A percentile compares a stretch with the other conserved stretches of the same genome.
Conservation (phyloP, 768 basidiomycete species). For the Boletus fagicola region DNA sequence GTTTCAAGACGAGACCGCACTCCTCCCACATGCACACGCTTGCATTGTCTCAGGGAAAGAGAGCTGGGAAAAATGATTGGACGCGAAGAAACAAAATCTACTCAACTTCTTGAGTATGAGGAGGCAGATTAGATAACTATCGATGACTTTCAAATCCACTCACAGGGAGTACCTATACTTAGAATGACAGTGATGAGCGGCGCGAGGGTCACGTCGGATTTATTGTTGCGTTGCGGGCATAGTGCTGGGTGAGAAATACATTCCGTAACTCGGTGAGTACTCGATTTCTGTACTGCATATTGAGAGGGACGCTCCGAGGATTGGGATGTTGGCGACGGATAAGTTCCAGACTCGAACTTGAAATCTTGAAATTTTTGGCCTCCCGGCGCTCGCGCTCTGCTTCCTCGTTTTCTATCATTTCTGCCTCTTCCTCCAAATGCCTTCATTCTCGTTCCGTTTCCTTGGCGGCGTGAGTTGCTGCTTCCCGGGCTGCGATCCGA, state of each 20-base stretch:
- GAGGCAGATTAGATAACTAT: neutral
- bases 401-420: neutral
- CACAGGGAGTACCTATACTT: neutral
- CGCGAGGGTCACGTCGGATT: too few relatives aligned
- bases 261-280: neutral
- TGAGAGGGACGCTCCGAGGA: neutral
- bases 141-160: neutral
- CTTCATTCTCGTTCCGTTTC: too few relatives aligned
- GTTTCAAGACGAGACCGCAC: neutral
- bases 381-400: neutral
- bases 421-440: too few relatives aligned
- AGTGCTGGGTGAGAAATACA: too few relatives aligned
- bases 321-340: neutral
- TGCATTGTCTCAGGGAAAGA: neutral
- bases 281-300: neutral
- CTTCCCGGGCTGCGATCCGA: neutral
- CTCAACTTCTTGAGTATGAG: neutral
- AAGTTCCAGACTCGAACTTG: neutral
- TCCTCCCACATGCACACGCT: neutral
- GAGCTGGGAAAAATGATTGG: too few relatives aligned
- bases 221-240: too few relatives aligned
- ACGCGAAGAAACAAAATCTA: neutral
- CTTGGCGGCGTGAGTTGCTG: neutral
- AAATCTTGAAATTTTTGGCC: neutral
- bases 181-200: neutral